Conservation (phyloP, 805 yeast species). For the Pichia pseudocactophila region DNA sequence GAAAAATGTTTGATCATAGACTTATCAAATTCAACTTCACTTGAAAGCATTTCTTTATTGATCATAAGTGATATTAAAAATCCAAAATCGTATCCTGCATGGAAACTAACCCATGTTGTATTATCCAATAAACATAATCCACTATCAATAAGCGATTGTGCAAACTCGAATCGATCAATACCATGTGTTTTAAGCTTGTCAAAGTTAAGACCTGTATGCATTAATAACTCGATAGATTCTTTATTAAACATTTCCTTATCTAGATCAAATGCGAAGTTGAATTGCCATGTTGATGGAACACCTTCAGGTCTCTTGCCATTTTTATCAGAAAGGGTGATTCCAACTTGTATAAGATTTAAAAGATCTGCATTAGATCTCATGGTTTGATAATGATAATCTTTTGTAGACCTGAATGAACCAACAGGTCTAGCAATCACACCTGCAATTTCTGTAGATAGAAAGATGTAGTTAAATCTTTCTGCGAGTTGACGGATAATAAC, state of each 20-base stretch:
- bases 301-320: slow-evolving; percentile 61
- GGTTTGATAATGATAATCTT: slow-evolving; percentile 94
- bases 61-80: slow-evolving; percentile 70
- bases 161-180: slow-evolving; percentile 69
- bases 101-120: slow-evolving; percentile 85
- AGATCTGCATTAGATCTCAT: slow-evolving; percentile 86
- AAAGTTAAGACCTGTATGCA: slow-evolving; percentile 79
- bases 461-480: slow-evolving; percentile 47
- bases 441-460: slow-evolving; percentile 87
- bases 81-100: slow-evolving; percentile 91
- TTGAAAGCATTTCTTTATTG: slow-evolving; percentile 69
- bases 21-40: slow-evolving; percentile 67
- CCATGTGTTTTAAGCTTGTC: slow-evolving; percentile 67
- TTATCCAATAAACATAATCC: slow-evolving; percentile 69
- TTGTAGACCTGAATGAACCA: slow-evolving; percentile 80
- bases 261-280: slow-evolving; percentile 79
- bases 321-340: slow-evolving; percentile 63
- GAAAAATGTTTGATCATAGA: slow-evolving; percentile 73
- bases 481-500: slow-evolving; percentile 50
- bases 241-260: slow-evolving; percentile 75
- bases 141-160: slow-evolving; percentile 75
- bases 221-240: slow-evolving; percentile 72
- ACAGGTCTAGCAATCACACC: slow-evolving; percentile 95
- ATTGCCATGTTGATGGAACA: slow-evolving; percentile 85
- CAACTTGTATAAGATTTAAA: slow-evolving; percentile 77